Percentiles rank a stretch among this genome's conserved stretches.
These are phyloP conservation scores for Lodderomyces elongisporus DNA, from an alignment of 1,139 yeast genomes.

Conservation along the genomic window DNA sequence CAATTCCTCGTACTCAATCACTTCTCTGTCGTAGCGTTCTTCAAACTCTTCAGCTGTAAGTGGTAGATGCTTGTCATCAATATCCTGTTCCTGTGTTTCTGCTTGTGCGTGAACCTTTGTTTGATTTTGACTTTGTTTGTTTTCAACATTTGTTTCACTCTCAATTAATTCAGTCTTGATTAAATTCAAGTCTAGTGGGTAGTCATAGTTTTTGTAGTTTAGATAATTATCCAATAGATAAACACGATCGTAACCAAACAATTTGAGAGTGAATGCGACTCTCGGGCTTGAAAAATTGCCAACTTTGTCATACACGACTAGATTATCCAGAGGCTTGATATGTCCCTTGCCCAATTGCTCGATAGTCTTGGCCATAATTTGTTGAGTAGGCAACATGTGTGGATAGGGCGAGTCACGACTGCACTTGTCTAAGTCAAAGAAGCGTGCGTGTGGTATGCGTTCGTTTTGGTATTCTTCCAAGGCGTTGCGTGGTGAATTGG, in stretches of 20 bases:
- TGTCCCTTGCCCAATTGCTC: conserved; percentile 45
- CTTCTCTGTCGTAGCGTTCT: conserved; percentile 39
- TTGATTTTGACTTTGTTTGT: conserved; percentile 13
- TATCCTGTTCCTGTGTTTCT: neutral
- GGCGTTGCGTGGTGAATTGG: conserved; percentile 61
- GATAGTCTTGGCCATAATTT: conserved; percentile 51
- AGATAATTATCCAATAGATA: conserved; percentile 66
- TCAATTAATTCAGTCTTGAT: too few species aligned
- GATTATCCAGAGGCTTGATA: conserved; percentile 44
- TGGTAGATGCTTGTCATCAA: too few species aligned
- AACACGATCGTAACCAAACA: conserved; percentile 70
- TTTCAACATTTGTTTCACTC: neutral
- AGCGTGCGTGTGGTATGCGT: conserved; percentile 59
- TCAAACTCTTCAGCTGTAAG: conserved; percentile 16
- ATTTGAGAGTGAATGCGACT: conserved; percentile 81
- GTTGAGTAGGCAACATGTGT: conserved; percentile 76
- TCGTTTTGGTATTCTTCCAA: conserved; percentile 50
- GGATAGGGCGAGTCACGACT: conserved; percentile 62
- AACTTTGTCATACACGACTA: conserved; percentile 80
- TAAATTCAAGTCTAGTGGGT: conserved; percentile 18
- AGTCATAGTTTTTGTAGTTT: conserved; percentile 33
- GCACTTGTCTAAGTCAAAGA: conserved; percentile 73
- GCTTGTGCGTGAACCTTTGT: conserved; percentile 11
- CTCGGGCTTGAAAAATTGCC: conserved; percentile 88
- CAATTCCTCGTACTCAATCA: conserved; percentile 62